phyloP scores from a whole-genome alignment of 257 asterid genomes.

The Solanum sejunctum region DNA sequence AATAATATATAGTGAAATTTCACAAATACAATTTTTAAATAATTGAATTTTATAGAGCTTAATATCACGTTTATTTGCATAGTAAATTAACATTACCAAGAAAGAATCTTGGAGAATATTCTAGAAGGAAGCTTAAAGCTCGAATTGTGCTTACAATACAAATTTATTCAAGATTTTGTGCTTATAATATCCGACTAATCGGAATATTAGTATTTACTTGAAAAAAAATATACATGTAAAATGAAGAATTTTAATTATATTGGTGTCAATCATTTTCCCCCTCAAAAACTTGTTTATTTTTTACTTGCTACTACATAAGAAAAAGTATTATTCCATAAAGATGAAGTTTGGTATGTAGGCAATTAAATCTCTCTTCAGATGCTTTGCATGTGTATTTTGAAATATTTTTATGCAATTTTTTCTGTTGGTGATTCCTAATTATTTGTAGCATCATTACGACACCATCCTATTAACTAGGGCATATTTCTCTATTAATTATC shows the following conservation, averaged over 20 bases:
- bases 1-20: background rate
- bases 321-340: background rate
- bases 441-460: background rate
- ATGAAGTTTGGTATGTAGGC: background rate
- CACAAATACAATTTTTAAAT: background rate
- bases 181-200: background rate
- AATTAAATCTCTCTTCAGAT: background rate
- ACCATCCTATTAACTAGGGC: background rate
- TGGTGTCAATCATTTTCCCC: background rate
- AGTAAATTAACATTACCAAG: background rate
- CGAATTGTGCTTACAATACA: background rate
- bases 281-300: background rate
- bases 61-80: background rate
- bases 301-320: background rate
- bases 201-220: background rate
- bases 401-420: no score
- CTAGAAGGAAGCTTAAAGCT: background rate
- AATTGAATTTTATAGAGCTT: background rate
- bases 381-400: background rate
- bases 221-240: background rate
- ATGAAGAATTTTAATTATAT: background rate
- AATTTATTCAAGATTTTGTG: background rate
- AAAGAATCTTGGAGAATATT: background rate
- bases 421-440: background rate
- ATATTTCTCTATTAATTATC: background rate